Conservation (phyloP, 2,329 filamentous ascomycete species). For the Aspergillus phoenicis region DNA sequence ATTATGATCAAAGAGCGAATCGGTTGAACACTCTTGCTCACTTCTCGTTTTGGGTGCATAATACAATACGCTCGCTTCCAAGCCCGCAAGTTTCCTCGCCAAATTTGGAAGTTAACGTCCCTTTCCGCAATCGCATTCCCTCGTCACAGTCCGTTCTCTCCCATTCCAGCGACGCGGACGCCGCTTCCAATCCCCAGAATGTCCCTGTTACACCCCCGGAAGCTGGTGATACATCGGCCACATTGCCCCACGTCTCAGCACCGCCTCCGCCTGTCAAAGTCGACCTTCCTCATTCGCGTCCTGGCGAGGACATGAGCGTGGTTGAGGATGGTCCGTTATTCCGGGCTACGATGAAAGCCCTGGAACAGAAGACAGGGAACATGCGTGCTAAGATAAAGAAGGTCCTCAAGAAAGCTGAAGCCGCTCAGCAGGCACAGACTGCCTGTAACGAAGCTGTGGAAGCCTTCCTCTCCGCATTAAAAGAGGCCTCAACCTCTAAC, state of each 20-base stretch:
- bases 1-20: constrained; percentile 94
- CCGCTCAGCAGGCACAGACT: constrained; percentile 75
- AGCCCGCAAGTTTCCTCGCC: constrained; percentile 69
- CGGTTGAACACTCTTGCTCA: constrained; percentile 82
- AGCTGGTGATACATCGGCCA: constrained; percentile 25
- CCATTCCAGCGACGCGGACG: constrained; percentile 72
- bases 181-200: constrained; percentile 37
- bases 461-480: constrained; percentile 80
- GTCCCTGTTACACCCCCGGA: constrained; percentile 37
- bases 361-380: constrained; percentile 94
- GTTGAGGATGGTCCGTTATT: constrained; percentile 94
- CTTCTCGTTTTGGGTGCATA: constrained; percentile 95
- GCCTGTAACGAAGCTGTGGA: constrained; percentile 84
- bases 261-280: constrained; percentile 65
- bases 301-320: constrained; percentile 79
- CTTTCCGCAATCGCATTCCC: constrained; percentile 77
- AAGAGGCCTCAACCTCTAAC: constrained; percentile 86
- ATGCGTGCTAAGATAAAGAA: constrained; percentile 96
- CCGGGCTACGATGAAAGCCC: constrained; percentile 90
- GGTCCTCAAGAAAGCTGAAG: constrained; percentile 90
- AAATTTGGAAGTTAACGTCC: constrained; percentile 70
- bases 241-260: constrained; percentile 27
- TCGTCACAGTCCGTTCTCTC: constrained; percentile 86
- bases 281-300: constrained; percentile 82
- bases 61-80: constrained; percentile 49